A percentile compares a stretch with the other conserved stretches of the same genome.
These are phyloP conservation scores for Thymus quinquecostatus DNA, from an alignment of 257 asterid species.

Conservation along the genomic window DNA sequence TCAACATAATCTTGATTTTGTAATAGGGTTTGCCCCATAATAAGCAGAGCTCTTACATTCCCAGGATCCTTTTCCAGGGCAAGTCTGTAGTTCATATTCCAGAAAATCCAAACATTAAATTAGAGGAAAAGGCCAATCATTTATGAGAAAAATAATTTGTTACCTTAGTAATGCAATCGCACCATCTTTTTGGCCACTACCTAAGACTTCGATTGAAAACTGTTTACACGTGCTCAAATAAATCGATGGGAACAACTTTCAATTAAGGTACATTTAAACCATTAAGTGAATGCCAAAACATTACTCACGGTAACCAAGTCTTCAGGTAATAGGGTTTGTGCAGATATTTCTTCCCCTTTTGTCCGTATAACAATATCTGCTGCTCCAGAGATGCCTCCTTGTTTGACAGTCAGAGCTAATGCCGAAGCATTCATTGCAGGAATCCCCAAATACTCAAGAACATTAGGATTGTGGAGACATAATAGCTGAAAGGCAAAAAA, in stretches of 20 bases:
- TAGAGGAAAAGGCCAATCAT: slow-evolving; percentile 31
- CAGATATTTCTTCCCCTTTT: slow-evolving; percentile 51
- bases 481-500: slow-evolving; percentile 57
- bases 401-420: slow-evolving; percentile 41
- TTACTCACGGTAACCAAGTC: slow-evolving; percentile 75
- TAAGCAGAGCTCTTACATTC: slow-evolving; percentile 69
- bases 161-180: slow-evolving; percentile 71
- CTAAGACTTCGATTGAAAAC: slow-evolving; percentile 61
- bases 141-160: slow-evolving; percentile 20
- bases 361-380: slow-evolving; percentile 43
- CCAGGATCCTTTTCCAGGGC: slow-evolving; percentile 89
- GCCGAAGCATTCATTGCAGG: slow-evolving; percentile 51
- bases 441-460: slow-evolving; percentile 72
- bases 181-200: slow-evolving; percentile 52
- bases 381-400: slow-evolving; percentile 33
- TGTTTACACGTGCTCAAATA: slow-evolving; percentile 42
- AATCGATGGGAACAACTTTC: slow-evolving; percentile 20
- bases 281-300: slow-evolving; percentile 18
- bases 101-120: slow-evolving; percentile 35
- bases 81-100: slow-evolving; percentile 63
- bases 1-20: slow-evolving; percentile 54
- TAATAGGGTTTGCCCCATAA: slow-evolving; percentile 72
- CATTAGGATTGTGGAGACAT: slow-evolving; percentile 60
- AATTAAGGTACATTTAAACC: background rate
- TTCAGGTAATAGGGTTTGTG: slow-evolving; percentile 58